Base-by-base conservation (phyloP, 2,329 filamentous ascomycete genomes). In the Sclerotiophoma versabilis region DNA sequence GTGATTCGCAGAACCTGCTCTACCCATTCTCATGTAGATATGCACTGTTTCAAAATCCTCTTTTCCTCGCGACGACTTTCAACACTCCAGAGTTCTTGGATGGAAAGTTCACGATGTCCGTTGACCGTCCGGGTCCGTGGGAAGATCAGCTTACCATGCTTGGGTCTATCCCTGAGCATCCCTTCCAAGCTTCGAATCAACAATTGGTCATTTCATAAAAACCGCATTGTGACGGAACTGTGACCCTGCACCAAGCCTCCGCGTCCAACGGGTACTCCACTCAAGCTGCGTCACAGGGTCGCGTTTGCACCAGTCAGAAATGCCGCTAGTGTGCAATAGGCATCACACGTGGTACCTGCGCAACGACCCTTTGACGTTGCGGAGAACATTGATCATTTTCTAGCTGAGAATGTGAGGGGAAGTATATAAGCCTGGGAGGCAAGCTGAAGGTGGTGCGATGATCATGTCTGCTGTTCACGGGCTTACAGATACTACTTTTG, bases 301-400 rank as follows among this genome's bases (percentile, higher is more conserved):
- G 14, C 32, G 4, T 5, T 11, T 12, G 14, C 36, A 19, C 51
- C 26, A 54, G 49, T 49, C 45, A 44, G 22, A 14, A 34, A 10
- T 6, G 2, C 23, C n/a, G 45, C 51, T 54, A 45, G 51, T 20
- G 34, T 41, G n/a, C 29, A 47, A 29, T 15, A 17, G 42, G 49
- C 34, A 39, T 44, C 22, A 38, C 51, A 45, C 51, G 51, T 54
- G 51, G 38, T 54, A 47, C 38, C 51, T 49, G 38, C 44, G 33
- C 26, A 10, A 36, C 45, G 41, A 54, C 51, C 45, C 51, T 54
- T 54, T 49, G 46, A 46, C 51, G 46, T 54, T 36, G 45, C 39
- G 41, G 44, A 49, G 45, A 27, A 41, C 33, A 39, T 54, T 54
- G 51, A 45, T 34, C 42, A 39, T 38, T 17, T 27, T 48, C 25